Percentiles rank a stretch among this genome's conserved stretches.
phyloP scores from a whole-genome alignment of 441 rosid species.

The Brassica balearica region DNA sequence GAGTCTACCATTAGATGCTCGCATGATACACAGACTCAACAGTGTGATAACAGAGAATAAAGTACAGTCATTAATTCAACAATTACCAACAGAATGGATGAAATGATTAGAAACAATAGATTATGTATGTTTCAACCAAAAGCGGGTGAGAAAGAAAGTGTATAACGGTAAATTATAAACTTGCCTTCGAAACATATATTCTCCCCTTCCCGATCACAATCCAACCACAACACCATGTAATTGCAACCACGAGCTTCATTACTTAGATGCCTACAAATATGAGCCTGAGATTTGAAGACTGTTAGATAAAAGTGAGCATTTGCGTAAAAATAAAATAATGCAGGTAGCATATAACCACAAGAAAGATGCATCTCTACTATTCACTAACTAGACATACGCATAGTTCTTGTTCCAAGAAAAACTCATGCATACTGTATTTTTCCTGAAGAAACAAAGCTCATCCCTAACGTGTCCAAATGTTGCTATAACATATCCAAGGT shows the following conservation, averaged over 20 bases:
- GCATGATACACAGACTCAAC: neutral
- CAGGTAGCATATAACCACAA: neutral
- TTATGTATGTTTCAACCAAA: neutral
- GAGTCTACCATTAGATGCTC: neutral
- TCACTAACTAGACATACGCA: neutral
- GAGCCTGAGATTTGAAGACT: constrained; percentile 56
- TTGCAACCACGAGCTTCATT: constrained; percentile 88
- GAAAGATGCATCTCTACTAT: neutral
- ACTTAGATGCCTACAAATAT: constrained; percentile 81
- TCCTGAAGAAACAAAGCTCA: neutral
- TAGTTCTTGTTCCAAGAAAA: constrained; percentile 11
- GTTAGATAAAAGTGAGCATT: constrained; percentile 32
- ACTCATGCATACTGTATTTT: neutral
- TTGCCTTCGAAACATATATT: constrained; percentile 97
- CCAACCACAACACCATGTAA: constrained; percentile 92
- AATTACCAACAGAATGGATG: constrained; percentile 12
- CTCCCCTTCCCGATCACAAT: constrained; percentile 98
- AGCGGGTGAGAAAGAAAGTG: constrained; percentile 16
- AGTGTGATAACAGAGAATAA: constrained; percentile 14
- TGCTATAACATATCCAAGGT: constrained; percentile 14
- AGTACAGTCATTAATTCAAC: neutral
- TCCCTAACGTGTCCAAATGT: neutral
- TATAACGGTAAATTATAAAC: constrained; percentile 16
- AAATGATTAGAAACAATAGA: neutral
- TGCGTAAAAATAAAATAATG: neutral